Evolutionary conservation across 768 basidiomycete genomes (phyloP), one percentile per base, ranked within the genome.

Genomic region (Plicaturopsis crispa): DNA sequence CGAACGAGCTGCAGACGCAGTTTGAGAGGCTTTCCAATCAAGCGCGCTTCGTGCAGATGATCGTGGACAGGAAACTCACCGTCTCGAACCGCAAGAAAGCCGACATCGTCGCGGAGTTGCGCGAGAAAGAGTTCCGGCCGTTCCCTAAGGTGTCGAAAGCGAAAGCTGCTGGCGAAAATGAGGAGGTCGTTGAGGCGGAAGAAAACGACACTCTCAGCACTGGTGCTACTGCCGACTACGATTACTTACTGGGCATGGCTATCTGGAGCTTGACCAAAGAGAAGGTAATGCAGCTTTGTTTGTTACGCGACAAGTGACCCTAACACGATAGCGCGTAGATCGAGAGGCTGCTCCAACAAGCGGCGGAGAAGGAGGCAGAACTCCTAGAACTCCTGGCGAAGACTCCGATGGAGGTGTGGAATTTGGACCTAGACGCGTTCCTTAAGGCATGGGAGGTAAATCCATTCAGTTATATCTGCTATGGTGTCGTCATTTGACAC

Each of bases 31-130:
- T 97, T 13, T 80, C 79, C 39, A 98, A 98, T 57, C 96, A 99
- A 56, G 94, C 91, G 10, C 84, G 93, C 16, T 99, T 99, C 61
- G 80, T 99, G 35, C 76, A 90, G 58, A 93, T 97, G 92, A 94
- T 98, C 48, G 72, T 98, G 40, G 77, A 82, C 49, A 86, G 78
- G 55, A 66, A 90, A 53, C 73, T 98, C 14, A 60, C 73, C 20
- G 80, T 99, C 18, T 78, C 84, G 10, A 90, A 85, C 49, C 84
- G 94, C 55, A 92, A 88, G 63, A 93, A 90, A 57, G 75, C 65
- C 2, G 89, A 84, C 37, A 84, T 99, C 45, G 79, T 96, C 24
- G 66, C 58, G 2, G 93, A 99, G 46, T 60, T 99, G 50, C 80
- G 89, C 43, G 75, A 71, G 56, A 73, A 78, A 48, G 72, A 90